Conservation (phyloP, 495 filamentous ascomycete genomes). For the Hypoxylon lenormandii region DNA sequence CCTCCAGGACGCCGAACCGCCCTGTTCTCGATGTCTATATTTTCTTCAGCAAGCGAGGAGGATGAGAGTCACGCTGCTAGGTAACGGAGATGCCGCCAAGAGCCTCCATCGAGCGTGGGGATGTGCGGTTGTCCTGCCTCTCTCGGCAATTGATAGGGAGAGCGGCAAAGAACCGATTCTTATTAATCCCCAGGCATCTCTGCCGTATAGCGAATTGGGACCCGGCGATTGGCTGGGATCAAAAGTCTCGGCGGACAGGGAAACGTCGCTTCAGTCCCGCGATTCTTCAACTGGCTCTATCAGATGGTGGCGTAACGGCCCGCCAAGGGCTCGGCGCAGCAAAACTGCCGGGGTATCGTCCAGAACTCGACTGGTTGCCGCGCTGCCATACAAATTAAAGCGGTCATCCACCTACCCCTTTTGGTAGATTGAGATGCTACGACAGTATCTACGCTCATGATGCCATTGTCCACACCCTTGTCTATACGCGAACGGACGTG, state of each 20-base stretch:
- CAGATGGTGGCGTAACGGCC: conserved; percentile 27
- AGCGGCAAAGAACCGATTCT: conserved; percentile 18
- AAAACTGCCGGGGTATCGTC: conserved; percentile 34
- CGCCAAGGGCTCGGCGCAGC: conserved; percentile 45
- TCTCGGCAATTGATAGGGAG: conserved; percentile 46
- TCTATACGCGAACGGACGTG: conserved; percentile 33
- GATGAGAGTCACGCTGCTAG: conserved; percentile 28
- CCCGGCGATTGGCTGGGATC: conserved; percentile 21
- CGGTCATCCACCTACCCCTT: conserved; percentile 41
- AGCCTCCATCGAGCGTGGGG: conserved; percentile 41
- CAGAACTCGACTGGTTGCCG: conserved; percentile 41
- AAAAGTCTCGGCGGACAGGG: conserved; percentile 34
- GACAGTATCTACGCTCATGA: conserved; percentile 49
- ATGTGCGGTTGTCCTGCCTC: conserved; percentile 35
- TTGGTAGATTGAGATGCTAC: conserved; percentile 46
- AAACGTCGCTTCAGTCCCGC: conserved; percentile 12
- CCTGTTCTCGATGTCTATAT: conserved; percentile 12
- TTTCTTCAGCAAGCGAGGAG: conserved; percentile 4
- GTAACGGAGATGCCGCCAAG: conserved; percentile 37
- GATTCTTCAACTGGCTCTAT: conserved; percentile 27
- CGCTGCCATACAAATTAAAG: conserved; percentile 40
- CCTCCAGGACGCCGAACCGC: conserved; percentile 3
- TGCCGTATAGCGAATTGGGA: conserved; percentile 19
- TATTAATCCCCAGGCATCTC: conserved; percentile 35
- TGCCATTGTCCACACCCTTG: conserved; percentile 42